These are phyloP conservation scores for Phytophthora tentaculata DNA, from an alignment of 352 stramenopile species.

Conservation along the genomic window DNA sequence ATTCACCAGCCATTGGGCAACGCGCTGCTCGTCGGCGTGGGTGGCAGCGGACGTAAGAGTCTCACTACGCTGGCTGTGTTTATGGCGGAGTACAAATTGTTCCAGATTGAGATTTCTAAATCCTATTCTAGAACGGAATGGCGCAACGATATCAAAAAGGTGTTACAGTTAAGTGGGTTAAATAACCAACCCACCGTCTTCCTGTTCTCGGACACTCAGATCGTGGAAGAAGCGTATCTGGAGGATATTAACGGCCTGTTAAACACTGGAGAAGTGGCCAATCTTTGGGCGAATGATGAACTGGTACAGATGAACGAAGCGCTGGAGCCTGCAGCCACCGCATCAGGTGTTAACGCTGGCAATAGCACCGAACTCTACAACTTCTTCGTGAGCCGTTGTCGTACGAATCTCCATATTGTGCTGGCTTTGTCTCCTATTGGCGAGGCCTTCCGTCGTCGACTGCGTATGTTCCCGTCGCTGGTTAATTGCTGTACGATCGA, in stretches of 20 bases:
- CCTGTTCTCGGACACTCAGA: constrained; percentile 94
- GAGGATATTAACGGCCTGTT: constrained; percentile 95
- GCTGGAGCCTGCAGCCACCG: constrained; percentile 65
- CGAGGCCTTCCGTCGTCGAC: constrained; percentile 91
- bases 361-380: constrained; percentile 86
- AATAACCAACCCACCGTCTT: constrained; percentile 92
- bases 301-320: constrained; percentile 84
- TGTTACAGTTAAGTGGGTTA: constrained; percentile 77
- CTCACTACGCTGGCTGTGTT: constrained; percentile 94
- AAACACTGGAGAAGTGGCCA: constrained; percentile 94
- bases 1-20: constrained; percentile 95
- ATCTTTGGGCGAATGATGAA: constrained; percentile 92
- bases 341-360: constrained; percentile 70
- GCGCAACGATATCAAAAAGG: constrained; percentile 94
- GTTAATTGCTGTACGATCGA: constrained; percentile 98
- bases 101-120: constrained; percentile 97
- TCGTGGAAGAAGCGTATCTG: constrained; percentile 92
- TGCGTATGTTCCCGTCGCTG: constrained; percentile 96
- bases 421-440: constrained; percentile 94
- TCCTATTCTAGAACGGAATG: constrained; percentile 93
- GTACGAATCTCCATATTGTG: constrained; percentile 95
- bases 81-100: constrained; percentile 95
- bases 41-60: constrained; percentile 92
- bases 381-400: constrained; percentile 91
- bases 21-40: constrained; percentile 93